Base-by-base conservation (phyloP, 352 stramenopile genomes). In the Globisporangium takayamanum region DNA sequence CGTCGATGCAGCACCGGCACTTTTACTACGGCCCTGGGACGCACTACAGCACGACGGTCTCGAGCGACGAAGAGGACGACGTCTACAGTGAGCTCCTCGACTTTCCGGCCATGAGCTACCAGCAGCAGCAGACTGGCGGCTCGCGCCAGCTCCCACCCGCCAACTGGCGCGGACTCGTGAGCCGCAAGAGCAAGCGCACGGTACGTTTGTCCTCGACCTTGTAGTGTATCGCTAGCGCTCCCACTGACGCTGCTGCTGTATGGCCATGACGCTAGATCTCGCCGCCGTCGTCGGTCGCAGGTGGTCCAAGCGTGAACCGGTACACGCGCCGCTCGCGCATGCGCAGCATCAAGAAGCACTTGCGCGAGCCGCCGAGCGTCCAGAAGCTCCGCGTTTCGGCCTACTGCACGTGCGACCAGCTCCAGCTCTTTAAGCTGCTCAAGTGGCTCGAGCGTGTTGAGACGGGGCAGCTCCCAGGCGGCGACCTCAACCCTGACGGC, bases 371-470 rank as follows among this genome's bases (percentile, higher is more conserved):
- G 25, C 73, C 70, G 5, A 91, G 81, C 55, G 68, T 78, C 3
- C 76, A 84, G 50, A 94, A 94, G 63, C 78, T 92, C 55, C 73
- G 84, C 50, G 84, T 94, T 33, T 90, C 83, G 14, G 84, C 84
- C 50, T 94, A 94, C 64, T 94, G 84, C 60, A 92, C 82, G 55
- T 89, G 80, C 60, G 82, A 94, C 60, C 80, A 91, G 58, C 39
- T 92, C 59, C 76, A 89, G 49, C 63, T 94, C n/a, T 91, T 92
- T 60, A 92, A 92, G 68, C 63, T 92, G 62, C 72, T 94, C 58
- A 92, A 94, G 57, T 94, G 84, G 84, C 79, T 94, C 50, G 80
- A 94, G 56, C 66, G 82, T 47, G 69, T 89, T 25, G 82, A 92
- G 60, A 92, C 79, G 3, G 81, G 80, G 2, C 81, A 92, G 66